Conservation (phyloP, 1,139 yeast genomes). For the Hansenula sp. region DNA sequence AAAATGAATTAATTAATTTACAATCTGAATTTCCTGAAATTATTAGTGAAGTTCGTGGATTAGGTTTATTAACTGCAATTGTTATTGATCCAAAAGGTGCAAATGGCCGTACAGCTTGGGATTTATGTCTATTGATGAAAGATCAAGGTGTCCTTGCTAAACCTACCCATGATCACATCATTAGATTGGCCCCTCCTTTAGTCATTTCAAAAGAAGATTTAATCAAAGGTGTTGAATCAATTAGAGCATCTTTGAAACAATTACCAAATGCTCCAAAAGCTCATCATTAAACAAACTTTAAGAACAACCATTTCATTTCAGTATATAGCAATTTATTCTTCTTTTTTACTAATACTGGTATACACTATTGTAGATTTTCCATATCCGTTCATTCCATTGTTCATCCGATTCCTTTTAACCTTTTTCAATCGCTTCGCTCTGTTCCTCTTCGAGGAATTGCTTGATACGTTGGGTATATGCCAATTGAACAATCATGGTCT, state of each 20-base stretch:
- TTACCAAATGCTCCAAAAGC: slow-evolving; percentile 24
- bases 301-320: too few relatives aligned
- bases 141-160: slow-evolving; percentile 88
- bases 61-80: slow-evolving; percentile 85
- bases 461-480: too few relatives aligned
- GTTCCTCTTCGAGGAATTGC: too few relatives aligned
- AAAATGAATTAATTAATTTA: slow-evolving; percentile 60
- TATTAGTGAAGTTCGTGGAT: slow-evolving; percentile 89
- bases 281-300: slow-evolving; percentile 15
- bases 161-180: slow-evolving; percentile 95
- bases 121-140: slow-evolving; percentile 85
- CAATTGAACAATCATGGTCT: too few relatives aligned
- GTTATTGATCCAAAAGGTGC: slow-evolving; percentile 84
- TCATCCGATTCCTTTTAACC: too few relatives aligned
- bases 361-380: too few relatives aligned
- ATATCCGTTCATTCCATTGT: too few relatives aligned
- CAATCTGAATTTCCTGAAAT: slow-evolving; percentile 62
- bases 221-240: slow-evolving; percentile 73
- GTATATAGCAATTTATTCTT: too few relatives aligned
- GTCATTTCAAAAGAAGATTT: slow-evolving; percentile 87
- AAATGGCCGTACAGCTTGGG: slow-evolving; percentile 95
- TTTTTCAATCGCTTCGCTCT: too few relatives aligned
- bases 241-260: slow-evolving; percentile 53
- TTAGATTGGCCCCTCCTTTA: slow-evolving; percentile 94
- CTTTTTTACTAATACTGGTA: too few relatives aligned